Base-by-base conservation (phyloP, 2,329 filamentous ascomycete species). In the Colletotrichum sp. region DNA sequence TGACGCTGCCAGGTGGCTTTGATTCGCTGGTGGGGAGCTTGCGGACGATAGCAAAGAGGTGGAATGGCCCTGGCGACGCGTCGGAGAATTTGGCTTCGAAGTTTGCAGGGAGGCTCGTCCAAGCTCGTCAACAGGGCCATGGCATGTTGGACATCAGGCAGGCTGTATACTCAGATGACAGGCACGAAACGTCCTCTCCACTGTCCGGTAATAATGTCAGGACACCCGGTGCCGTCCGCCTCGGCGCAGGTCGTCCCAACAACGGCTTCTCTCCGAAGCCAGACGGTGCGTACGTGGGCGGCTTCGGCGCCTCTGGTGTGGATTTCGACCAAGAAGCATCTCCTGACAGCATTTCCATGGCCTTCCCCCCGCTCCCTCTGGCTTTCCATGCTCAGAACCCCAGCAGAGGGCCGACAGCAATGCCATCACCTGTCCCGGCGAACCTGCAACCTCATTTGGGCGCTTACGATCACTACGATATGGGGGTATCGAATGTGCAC, bases 21-120 rank as follows among this genome's bases (percentile, higher is more conserved):
- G 80, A 84, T 16, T 81, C 80, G 0, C 70, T 87, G 2, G 79
- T 85, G 4, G 72, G 76, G 4, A 83, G 82, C 22, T 79, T 87
- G 0, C 74, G 79, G 6, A 82, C 84, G 25, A 85, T 87, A 8
- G 83, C 85, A 0, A 77, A 79, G 7, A 80, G 85, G n/a, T 86
- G 84, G 84, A 82, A 81, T 63, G 83, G 84, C 7, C 76, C 78
- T 16, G 78, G 78, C 34, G 75, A 74, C n/a, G 25, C 60, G 15
- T 60, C 67, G 5, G 78, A 80, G 30, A 85, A 83, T 70, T 75
- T 85, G 9, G 84, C 85, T 1, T 82, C 82, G 9, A 83, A 83
- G 61, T 84, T 86, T 68, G 82, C 83, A 0, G 71, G 72, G 3
- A 79, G 82, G 6, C 79, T 86, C 4, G 32, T 79, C 1, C 72